Evolutionary conservation across 441 rosid genomes (phyloP), one percentile per base, ranked within the genome.

Genomic region (Pelargonium australe): DNA sequence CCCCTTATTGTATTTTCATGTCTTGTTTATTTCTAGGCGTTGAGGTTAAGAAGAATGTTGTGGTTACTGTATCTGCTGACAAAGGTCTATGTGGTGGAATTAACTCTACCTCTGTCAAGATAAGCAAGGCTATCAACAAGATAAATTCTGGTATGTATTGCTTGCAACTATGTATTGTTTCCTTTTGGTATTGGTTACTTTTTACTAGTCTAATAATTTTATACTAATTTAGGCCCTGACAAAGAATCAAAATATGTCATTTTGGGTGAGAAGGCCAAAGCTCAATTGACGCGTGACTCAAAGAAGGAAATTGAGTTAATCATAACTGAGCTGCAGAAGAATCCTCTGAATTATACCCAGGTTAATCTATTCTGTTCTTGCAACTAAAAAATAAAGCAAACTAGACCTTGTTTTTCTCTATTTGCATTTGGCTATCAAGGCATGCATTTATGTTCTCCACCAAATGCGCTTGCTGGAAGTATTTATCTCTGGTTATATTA

Each of bases 31-130:
- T 74, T 63, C 25, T 77, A 92, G 96, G 85, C 76, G 85, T 87
- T 81, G 96, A 89, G 75, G 96, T 86, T 17, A 91, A 91, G 91
- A 94, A 88, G 89, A 91, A 86, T 75, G 92, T 94, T 25, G 76
- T 94, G 67, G 87, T 94, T 31, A 91, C 97, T 20, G 75, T 91
- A 64, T 89, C 99, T 70, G 86, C 97, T 1, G 99, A 94, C 84
- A 94, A 94, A 84, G 99, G 99, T 81, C 91, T 94, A 1, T 91
- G 97, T 73, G 99, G 99, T 82, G 97, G 96, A 68, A 94, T 94
- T 69, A 91, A 94, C 87, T 88, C 97, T 64, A 94, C 95, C n/a
- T 76, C 88, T 34, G 99, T 91, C 63, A 94, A 85, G 80, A 77
- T 76, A 68, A 86, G 97, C 96, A 91, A 77, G 81, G 91, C 83